Conservation (phyloP, 1,284 basidiomycete species). For the Moesziomyces sp. region DNA sequence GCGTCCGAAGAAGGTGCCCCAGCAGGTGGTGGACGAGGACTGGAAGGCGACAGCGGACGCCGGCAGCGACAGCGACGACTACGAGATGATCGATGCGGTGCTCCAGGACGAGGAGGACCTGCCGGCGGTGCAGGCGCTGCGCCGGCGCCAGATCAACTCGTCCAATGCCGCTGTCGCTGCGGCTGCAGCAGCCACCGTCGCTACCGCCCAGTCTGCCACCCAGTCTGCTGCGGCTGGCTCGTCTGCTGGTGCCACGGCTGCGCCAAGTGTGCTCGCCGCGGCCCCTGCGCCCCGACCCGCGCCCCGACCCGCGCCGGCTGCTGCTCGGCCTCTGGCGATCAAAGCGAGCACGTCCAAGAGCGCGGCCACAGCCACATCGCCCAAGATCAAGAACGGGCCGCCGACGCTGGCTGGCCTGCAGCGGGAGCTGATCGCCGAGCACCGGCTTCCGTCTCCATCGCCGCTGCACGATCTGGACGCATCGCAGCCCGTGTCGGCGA, state of each 20-base stretch:
- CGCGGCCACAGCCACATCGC: too few relatives aligned
- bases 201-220: slow-evolving; percentile 3
- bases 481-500: slow-evolving; percentile 9
- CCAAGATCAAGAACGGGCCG: slow-evolving; percentile 7
- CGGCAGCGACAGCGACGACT: slow-evolving; percentile 35
- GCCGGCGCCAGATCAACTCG: slow-evolving; percentile 18
- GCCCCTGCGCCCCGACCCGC: not conserved
- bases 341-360: not conserved
- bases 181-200: slow-evolving; percentile 7
- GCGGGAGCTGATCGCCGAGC: slow-evolving; percentile 32
- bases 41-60: slow-evolving; percentile 12
- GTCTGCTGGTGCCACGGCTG: not conserved
- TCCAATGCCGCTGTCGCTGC: slow-evolving; percentile 17
- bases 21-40: slow-evolving; percentile 29
- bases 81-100: slow-evolving; percentile 26
- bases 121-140: slow-evolving; percentile 33
- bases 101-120: slow-evolving; percentile 32
- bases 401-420: slow-evolving; percentile 17
- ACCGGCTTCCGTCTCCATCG: slow-evolving; percentile 14
- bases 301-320: not conserved
- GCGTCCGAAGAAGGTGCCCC: slow-evolving; percentile 24
- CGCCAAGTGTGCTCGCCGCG: not conserved
- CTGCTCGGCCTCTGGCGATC: slow-evolving; percentile 4
- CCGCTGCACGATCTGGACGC: slow-evolving; percentile 26
- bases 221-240: slow-evolving; percentile 1